phyloP scores from a whole-genome alignment of 1,284 basidiomycete species.

The Cryptococcus sp. region DNA sequence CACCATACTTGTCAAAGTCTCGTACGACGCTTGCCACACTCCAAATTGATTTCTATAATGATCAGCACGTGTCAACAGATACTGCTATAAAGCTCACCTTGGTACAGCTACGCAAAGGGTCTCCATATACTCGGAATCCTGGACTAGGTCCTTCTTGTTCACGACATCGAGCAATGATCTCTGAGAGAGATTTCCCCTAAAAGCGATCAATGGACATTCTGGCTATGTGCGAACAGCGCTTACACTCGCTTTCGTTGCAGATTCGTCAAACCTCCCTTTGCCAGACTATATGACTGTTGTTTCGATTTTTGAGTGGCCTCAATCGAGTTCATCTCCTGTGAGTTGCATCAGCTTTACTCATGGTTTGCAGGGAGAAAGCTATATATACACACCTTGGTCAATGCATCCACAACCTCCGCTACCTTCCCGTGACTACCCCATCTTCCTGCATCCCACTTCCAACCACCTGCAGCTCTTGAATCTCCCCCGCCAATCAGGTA shows the following conservation, averaged over 20 bases:
- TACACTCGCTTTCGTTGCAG: conserved; percentile 56
- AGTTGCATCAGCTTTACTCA: background rate
- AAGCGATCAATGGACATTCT: conserved; percentile 4
- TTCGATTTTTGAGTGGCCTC: conserved; percentile 87
- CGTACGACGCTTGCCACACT: conserved; percentile 87
- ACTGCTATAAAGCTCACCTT: conserved; percentile 56
- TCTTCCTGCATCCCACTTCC: conserved; percentile 85
- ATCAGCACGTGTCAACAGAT: background rate
- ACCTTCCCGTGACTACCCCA: conserved; percentile 77
- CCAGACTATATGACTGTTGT: conserved; percentile 84
- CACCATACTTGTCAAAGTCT: conserved; percentile 81
- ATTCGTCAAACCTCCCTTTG: conserved; percentile 87
- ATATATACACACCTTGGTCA: conserved; percentile 64
- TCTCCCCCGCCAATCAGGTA: conserved; percentile 55
- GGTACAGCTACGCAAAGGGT: conserved; percentile 92
- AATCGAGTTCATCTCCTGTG: conserved; percentile 80
- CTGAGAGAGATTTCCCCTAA: conserved; percentile 87
- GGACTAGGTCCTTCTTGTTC: conserved; percentile 66
- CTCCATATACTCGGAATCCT: conserved; percentile 87
- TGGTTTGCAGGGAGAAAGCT: background rate
- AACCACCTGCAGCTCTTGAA: conserved; percentile 49
- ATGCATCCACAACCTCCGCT: conserved; percentile 70
- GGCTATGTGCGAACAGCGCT: background rate
- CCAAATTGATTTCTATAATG: conserved; percentile 66
- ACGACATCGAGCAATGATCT: conserved; percentile 83